Evolutionary conservation across 192 early-diverging fungal species (phyloP).

Genomic region (Chytriomyces confervae): DNA sequence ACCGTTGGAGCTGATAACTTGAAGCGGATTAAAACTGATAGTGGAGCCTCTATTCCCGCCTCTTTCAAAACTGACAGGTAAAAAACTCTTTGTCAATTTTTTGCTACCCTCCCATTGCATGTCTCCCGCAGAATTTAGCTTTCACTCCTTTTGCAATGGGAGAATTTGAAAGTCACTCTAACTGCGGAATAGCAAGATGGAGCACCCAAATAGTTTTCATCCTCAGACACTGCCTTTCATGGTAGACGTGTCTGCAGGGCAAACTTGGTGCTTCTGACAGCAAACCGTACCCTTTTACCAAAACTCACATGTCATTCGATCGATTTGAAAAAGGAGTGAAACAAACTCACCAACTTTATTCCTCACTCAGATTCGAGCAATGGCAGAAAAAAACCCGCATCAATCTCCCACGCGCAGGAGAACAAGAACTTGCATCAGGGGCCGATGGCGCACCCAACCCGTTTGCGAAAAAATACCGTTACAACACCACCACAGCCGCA

Average conservation of each 20-base stretch:
- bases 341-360: not conserved
- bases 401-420: conserved; percentile 81
- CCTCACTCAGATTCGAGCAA: conserved; percentile 69
- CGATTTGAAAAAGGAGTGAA: not conserved
- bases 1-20: conserved; percentile 95
- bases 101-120: not conserved
- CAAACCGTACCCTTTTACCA: not conserved
- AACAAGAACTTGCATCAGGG: conserved; percentile 72
- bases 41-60: conserved; percentile 86
- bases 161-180: conserved; percentile 23
- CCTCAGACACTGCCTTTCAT: not conserved
- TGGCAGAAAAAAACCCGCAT: conserved; percentile 93
- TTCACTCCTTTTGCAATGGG: conserved; percentile 18
- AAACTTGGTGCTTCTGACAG: not conserved
- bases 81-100: conserved; percentile 17
- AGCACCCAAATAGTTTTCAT: not conserved
- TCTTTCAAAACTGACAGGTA: conserved; percentile 83
- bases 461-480: conserved; percentile 67
- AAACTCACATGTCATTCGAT: not conserved
- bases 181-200: conserved; percentile 28
- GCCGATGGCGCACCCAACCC: conserved; percentile 13
- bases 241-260: not conserved
- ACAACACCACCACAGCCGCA: conserved; percentile 75
- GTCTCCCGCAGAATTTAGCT: conserved; percentile 37
- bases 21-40: conserved; percentile 91